Conservation (phyloP, 2,329 filamentous ascomycete genomes). For the Trichoderma koningiopsis region DNA sequence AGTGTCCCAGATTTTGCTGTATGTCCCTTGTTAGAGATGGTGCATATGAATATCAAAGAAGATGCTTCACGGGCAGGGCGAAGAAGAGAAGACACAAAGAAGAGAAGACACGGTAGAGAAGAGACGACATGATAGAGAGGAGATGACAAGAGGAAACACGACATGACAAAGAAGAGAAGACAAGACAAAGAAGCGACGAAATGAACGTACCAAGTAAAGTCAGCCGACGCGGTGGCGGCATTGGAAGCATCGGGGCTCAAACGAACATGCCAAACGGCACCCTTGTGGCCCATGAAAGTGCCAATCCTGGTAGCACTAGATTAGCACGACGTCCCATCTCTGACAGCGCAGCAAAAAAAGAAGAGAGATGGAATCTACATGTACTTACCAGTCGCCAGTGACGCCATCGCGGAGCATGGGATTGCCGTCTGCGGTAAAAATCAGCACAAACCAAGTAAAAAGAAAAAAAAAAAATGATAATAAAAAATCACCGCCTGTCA, state of each 20-base stretch:
- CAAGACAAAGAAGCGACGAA: too few relatives aligned
- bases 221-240: constrained; percentile 90
- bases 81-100: not conserved
- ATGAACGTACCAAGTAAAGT: constrained; percentile 81
- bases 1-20: constrained; percentile 94
- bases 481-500: not conserved
- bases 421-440: constrained; percentile 74
- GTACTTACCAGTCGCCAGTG: constrained; percentile 81
- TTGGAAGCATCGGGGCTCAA: constrained; percentile 84
- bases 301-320: constrained; percentile 69
- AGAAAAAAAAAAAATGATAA: not conserved
- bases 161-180: too few relatives aligned
- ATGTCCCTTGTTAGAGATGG: constrained; percentile 14
- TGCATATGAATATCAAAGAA: not conserved
- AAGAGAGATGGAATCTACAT: not conserved
- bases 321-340: not conserved
- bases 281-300: constrained; percentile 97
- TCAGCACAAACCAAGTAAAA: constrained; percentile 5
- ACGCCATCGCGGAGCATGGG: constrained; percentile 97
- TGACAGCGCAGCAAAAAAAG: constrained; percentile 1
- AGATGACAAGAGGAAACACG: not conserved
- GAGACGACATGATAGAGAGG: too few relatives aligned
- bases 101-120: too few relatives aligned
- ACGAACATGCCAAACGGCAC: constrained; percentile 94
- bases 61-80: not conserved